Evolutionary conservation across 805 yeast species (phyloP), one percentile per base, ranked within the genome.

Genomic region (Wickerhamomyces bisporus): DNA sequence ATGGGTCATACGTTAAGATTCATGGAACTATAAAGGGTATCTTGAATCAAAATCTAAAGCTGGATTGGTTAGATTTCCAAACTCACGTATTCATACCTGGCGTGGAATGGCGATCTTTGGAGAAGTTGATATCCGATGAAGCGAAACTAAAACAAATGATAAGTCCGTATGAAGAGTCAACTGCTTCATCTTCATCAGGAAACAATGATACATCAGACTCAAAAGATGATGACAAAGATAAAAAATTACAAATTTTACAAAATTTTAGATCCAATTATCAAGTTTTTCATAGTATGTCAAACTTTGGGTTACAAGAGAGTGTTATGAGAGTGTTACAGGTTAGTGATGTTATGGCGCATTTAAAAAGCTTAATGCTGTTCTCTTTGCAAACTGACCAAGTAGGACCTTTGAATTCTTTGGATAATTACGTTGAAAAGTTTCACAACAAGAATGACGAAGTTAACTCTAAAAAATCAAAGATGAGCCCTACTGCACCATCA

Each of bases 261-360:
- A 55, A 58, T 32, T 48, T 66, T 34, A 52, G 68, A 36, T 58
- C 69, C 4, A 57, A 62, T 26, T 65, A 69, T 28, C 60, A 62
- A 30, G 78, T 80, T 1, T 68, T 68, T 44, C 64, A 68, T 32
- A 63, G 64, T 29, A 60, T 79, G 39, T 65, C 79, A 5, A 70
- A 71, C 38, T 73, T 73, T 44, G 95, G 95, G 0, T 58, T 83
- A 5, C 79, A 77, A 38, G 79, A 74, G 36, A 71, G 71, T 28
- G 78, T 85, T 6, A 73, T 85, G 76, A 64, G 91, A 42, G 68
- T 80, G 17, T 60, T 86, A 62, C 91, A 85, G 57, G 75, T 84
- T 5, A 73, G 87, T 30, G 93, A 86, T 57, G 81, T 81, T 9
- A 82, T 87, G 86, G 70, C 87, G 0, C 75, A 77, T 43, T 66